Conservation (phyloP, 2,329 filamentous ascomycete species). For the Phaeosphaeriaceae sp. region DNA sequence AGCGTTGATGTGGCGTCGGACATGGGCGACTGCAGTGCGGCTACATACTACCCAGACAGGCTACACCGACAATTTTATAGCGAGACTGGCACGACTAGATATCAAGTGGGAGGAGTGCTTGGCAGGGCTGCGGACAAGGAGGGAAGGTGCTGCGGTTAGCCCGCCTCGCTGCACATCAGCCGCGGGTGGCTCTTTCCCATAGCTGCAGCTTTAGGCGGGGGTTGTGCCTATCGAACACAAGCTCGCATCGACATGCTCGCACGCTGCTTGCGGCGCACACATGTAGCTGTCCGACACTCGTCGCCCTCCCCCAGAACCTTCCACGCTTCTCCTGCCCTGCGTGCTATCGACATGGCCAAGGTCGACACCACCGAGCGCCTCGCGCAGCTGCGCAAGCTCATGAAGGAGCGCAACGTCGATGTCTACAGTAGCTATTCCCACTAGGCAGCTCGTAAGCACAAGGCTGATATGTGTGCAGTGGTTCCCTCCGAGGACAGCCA, state of each 20-base stretch:
- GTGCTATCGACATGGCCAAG: slow-evolving; percentile 70
- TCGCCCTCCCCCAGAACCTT: slow-evolving; percentile 30
- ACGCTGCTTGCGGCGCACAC: slow-evolving; percentile 38
- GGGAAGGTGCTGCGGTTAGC: background rate
- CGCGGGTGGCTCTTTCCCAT: slow-evolving; percentile 1
- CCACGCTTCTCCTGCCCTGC: slow-evolving; percentile 37
- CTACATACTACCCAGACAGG: background rate
- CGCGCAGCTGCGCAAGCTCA: slow-evolving; percentile 77
- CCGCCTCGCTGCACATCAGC: background rate
- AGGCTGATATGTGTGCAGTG: slow-evolving; percentile 65
- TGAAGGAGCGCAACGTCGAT: slow-evolving; percentile 86
- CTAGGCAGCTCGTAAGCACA: background rate
- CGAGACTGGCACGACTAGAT: background rate
- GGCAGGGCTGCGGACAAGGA: background rate
- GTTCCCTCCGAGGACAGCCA: slow-evolving; percentile 97
- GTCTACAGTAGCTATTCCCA: slow-evolving; percentile 74
- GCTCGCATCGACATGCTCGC: slow-evolving; percentile 36
- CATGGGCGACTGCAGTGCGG: background rate
- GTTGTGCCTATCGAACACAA: slow-evolving; percentile 25
- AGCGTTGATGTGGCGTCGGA: background rate
- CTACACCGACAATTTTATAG: background rate
- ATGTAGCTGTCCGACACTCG: slow-evolving; percentile 31
- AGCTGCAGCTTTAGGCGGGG: slow-evolving; percentile 28
- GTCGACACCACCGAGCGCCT: slow-evolving; percentile 82
- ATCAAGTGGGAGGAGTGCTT: background rate